Evolutionary conservation across 1,139 yeast species (phyloP), one percentile per base, ranked within the genome.

Genomic region (Kodamaea arcana): DNA sequence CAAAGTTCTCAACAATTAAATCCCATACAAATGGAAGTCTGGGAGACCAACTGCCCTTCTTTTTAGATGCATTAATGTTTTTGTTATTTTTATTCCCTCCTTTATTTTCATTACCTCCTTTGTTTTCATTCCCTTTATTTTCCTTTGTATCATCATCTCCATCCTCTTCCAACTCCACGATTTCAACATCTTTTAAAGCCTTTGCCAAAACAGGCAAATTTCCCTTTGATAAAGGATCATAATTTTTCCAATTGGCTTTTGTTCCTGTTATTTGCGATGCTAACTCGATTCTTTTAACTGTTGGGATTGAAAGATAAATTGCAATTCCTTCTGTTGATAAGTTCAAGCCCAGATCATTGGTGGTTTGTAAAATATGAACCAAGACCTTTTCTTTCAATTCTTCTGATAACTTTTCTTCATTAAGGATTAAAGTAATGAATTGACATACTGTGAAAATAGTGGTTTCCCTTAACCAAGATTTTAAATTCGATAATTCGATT

Each of bases 391-490:
- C 33, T 24, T 42, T 41, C 16, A 53, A 43, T 2, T 42, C 41
- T 0, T 54, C 46, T n/a, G 52, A 38, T 11, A 68, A 45, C 26
- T 56, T 46, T 29, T 32, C 41, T 8, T 39, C 41, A 2, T 15
- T 25, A 12, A 39, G 32, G 18, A 47, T 27, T 18, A 34, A 39
- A 15, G 40, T 37, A 8, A 69, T 47, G 33, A 83, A 69, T 36
- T 76, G 80, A 45, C 75, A 77, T 33, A 90, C 64, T 1, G 94
- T 81, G 51, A 72, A 84, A 45, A 85, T 68, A 29, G 88, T 72
- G 4, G 94, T 78, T 58, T 90, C 97, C 41, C 95, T 67, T 30
- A 90, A 72, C 97, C 97, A 90, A 3, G 87, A 74, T 56, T 90
- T 90, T 22, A 63, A 48, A 18, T 66, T 56, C 0, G 94, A 75